Base-by-base conservation (phyloP, 257 asterid genomes). In the Capsicum pubescens region DNA sequence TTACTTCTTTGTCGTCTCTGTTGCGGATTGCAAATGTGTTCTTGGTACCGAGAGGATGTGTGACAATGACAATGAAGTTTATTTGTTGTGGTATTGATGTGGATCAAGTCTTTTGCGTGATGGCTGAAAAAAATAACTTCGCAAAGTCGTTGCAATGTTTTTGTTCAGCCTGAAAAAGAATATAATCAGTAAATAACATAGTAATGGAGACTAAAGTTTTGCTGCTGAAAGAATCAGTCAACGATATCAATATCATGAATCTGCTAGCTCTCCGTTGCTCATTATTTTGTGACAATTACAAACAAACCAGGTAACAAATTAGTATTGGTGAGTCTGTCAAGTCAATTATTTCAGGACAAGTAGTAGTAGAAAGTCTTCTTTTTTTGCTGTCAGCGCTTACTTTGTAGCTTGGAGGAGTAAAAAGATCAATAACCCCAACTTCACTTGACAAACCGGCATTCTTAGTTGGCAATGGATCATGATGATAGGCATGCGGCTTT, bases 331-430 rank as follows among this genome's bases (percentile, higher is more conserved):
- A 94, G 60, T 87, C 90, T 55, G 99, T 93, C 91, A 96, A 86
- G 91, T 96, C 98, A n/a, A 96, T 93, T 86, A 95, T 87, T 87
- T 92, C 97, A 71, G 93, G 92, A 82, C 76, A 81, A 60, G 61
- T 11, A 87, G 61, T 11, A 87, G 58, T 81, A 2, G 90, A 86
- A 7, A 68, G 79, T 82, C 89, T 86, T 83, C 94, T 93, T 89
- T 84, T 95, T 91, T 91, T 92, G 85, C 86, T 83, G 61, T 88
- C 87, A 9, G 86, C 78, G 55, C 85, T 86, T 3, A 50, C 76
- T 12, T 13, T 60, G 68, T 67, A 74, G 88, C 92, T 85, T 68
- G 98, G 91, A 74, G 98, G 98, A 55, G 98, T 91, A 36, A 85
- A 86, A 66, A 93, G 39, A 72, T 93, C 98, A 63, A 96, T 94